Evolutionary conservation across 1,139 yeast species (phyloP), one percentile per base, ranked within the genome.

Genomic region (Candida glucosophila): DNA sequence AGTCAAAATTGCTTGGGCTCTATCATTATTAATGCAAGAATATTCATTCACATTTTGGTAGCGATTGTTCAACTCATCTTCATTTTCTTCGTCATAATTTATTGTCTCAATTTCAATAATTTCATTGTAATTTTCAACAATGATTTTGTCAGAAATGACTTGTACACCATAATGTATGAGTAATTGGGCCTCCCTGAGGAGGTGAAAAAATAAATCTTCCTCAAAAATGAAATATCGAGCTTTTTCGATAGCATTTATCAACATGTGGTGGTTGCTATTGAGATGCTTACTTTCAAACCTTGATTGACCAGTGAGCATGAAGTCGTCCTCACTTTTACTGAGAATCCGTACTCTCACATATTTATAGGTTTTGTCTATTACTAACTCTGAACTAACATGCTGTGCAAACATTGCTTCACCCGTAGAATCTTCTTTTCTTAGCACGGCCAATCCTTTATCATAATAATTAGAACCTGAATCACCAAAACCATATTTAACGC

Each of bases 401-500:
- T 70, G 65, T 20, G 46, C 43, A 33, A 65, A 62, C 1, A 48
- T 28, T 8, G 62, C 45, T 13, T 47, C 55, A 1, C 69, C 69
- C 2, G 52, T 41, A n/a, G 30, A 34, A 11, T 41, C 43, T 30
- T 57, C 54, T 31, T 58, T 55, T 36, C 73, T 55, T 31, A 85
- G 55, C 1, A 78, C 51, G 0, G 94, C 95, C 22, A 77, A 55
- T 2, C 96, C 96, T 35, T 71, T 68, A 39, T 83, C 92, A 28
- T 56, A 55, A 41, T 72, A 82, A 18, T 65, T 70, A 1, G 95
- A 82, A 0, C 97, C 98, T 0, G 94, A 76, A 48, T 86, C 96
- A 6, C 81, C 90, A 51, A 73, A 90, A 1, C 97, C 97, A 45
- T 81, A 88, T 42, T 82, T 83, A 19, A 88, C 79, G 2, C 88